Conservation (phyloP, 768 basidiomycete species). For the Tephrocybe sp. region DNA sequence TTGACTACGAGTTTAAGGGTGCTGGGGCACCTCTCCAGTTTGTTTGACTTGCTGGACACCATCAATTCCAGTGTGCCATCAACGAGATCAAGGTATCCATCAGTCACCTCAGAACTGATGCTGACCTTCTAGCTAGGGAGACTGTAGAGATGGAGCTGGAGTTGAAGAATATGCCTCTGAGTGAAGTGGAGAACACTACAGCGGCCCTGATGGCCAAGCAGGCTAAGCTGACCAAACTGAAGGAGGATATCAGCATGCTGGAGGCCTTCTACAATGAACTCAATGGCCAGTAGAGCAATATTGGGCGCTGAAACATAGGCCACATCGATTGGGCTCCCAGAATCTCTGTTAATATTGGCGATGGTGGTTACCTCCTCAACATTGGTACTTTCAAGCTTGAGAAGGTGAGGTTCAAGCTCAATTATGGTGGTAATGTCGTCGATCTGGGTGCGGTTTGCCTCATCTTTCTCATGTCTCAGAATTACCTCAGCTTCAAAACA, state of each 20-base stretch:
- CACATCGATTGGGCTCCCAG: constrained; percentile 20
- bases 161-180: no score
- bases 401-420: constrained; percentile 22
- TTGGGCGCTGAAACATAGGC: constrained; percentile 21
- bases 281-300: constrained; percentile 19
- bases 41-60: no score
- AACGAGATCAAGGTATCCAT: constrained; percentile 22
- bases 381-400: constrained; percentile 24
- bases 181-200: constrained; percentile 16
- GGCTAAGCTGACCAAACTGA: constrained; percentile 17
- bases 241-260: constrained; percentile 17
- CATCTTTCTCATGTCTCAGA: constrained; percentile 17
- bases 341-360: constrained; percentile 20
- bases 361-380: constrained; percentile 21
- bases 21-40: no score
- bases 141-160: constrained; percentile 22
- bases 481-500: constrained; percentile 8
- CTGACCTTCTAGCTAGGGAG: constrained; percentile 17
- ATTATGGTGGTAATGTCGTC: constrained; percentile 27
- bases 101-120: constrained; percentile 7
- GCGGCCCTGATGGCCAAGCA: constrained; percentile 7
- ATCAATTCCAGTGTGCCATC: constrained; percentile 22
- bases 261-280: constrained; percentile 21
- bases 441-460: constrained; percentile 26
- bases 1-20: constrained; percentile 27